These are phyloP conservation scores for Vitis hybrid DNA, from an alignment of 177 flowering plant genomes.

Conservation along the genomic window DNA sequence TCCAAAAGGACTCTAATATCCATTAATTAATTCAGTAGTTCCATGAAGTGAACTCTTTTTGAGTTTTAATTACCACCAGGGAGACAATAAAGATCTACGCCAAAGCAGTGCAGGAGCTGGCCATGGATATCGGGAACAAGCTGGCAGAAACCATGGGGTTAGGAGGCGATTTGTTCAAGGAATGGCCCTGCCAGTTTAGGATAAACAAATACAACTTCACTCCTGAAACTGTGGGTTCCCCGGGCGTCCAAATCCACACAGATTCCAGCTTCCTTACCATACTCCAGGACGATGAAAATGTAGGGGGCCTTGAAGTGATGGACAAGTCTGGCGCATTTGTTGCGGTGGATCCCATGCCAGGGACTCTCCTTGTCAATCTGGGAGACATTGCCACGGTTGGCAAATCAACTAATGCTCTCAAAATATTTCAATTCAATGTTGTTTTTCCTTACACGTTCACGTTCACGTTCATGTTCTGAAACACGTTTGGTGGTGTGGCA, in stretches of 20 bases:
- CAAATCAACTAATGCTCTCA: no score
- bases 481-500: no score
- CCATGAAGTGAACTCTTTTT: neutral
- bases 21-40: no score
- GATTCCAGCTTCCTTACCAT: conserved; percentile 69
- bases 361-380: conserved; percentile 54
- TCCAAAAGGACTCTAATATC: no score
- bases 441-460: no score
- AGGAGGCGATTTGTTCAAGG: conserved; percentile 22
- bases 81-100: conserved; percentile 41
- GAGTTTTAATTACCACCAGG: conserved; percentile 19
- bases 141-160: conserved; percentile 46
- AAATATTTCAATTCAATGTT: no score
- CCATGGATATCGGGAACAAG: conserved; percentile 35
- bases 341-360: conserved; percentile 47
- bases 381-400: conserved; percentile 60
- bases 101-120: conserved; percentile 29
- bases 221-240: conserved; percentile 40
- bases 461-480: no score
- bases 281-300: conserved; percentile 60
- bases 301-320: conserved; percentile 65
- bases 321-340: conserved; percentile 39
- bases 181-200: conserved; percentile 57
- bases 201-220: conserved; percentile 69
- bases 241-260: conserved; percentile 53